Percentiles rank a stretch among this genome's conserved stretches.
phyloP scores from a whole-genome alignment of 352 stramenopile species.

The Phytophthora agathidicida region DNA sequence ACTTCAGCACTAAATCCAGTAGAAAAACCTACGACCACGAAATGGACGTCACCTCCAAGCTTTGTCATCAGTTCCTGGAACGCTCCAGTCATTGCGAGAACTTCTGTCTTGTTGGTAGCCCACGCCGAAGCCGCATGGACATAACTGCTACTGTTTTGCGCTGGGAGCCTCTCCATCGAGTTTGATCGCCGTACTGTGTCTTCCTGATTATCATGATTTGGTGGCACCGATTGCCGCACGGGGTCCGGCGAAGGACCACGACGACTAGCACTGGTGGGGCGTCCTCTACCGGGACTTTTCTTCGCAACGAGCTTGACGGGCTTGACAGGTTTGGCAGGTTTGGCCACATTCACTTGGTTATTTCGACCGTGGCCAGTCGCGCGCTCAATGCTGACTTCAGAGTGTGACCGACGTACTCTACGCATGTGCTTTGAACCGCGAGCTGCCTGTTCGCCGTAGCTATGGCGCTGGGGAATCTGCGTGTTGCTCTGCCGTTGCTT shows the following conservation, averaged over 20 bases:
- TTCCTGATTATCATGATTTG: constrained; percentile 40
- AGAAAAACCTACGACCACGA: constrained; percentile 87
- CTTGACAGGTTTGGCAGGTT: no score
- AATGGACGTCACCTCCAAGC: constrained; percentile 79
- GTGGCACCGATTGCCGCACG: constrained; percentile 26
- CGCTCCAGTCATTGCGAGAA: constrained; percentile 72
- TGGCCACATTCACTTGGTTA: constrained; percentile 12
- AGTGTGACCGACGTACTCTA: constrained; percentile 49
- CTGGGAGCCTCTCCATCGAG: constrained; percentile 56
- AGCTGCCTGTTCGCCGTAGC: constrained; percentile 34
- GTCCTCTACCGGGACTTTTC: constrained; percentile 27
- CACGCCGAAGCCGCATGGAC: constrained; percentile 76
- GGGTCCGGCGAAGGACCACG: constrained; percentile 29
- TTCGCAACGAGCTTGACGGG: no score
- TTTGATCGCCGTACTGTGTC: constrained; percentile 49
- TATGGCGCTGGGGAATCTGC: constrained; percentile 40
- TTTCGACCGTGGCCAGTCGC: constrained; percentile 23
- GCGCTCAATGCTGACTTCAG: constrained; percentile 48
- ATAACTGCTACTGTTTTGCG: constrained; percentile 61
- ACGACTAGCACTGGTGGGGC: constrained; percentile 16
- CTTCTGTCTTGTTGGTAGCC: constrained; percentile 77
- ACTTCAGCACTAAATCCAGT: constrained; percentile 81
- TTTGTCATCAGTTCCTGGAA: constrained; percentile 85
- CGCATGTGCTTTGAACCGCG: constrained; percentile 46
- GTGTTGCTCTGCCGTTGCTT: constrained; percentile 41